These are phyloP conservation scores for Macadamia integrifolia DNA, from an alignment of 164 flowering plant genomes.

Conservation along the genomic window DNA sequence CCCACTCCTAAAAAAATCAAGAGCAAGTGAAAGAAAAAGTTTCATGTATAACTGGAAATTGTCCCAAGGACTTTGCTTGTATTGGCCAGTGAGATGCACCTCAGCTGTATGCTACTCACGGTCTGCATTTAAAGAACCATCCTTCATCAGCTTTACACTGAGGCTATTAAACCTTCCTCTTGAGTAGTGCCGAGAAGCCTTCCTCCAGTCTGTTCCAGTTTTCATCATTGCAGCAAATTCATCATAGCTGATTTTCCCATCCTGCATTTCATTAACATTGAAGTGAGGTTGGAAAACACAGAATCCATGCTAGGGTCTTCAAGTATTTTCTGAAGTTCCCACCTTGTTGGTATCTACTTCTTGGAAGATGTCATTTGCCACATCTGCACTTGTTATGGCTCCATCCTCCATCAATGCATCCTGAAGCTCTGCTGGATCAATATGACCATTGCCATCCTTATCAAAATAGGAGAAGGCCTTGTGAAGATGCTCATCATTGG, in stretches of 20 bases:
- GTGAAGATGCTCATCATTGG: conserved; percentile 80
- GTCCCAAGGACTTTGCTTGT: conserved; percentile 3
- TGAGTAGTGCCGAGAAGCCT: conserved; percentile 91
- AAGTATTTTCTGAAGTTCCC: conserved; percentile 2
- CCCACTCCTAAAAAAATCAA: conserved; percentile 7
- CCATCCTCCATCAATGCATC: conserved; percentile 79
- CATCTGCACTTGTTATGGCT: conserved; percentile 48
- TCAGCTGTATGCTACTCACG: conserved; percentile 22
- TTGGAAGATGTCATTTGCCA: conserved; percentile 79
- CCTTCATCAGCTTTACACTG: conserved; percentile 83
- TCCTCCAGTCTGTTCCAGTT: conserved; percentile 97
- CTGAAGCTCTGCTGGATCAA: conserved; percentile 73
- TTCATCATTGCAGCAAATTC: conserved; percentile 97
- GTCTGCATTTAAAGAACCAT: conserved; percentile 77
- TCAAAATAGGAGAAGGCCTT: conserved; percentile 85
- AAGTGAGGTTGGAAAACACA: conserved; percentile 2
- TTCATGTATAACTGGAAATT: neutral
- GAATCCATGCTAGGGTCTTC: neutral
- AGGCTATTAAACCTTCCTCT: conserved; percentile 91
- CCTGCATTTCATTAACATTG: conserved; percentile 37
- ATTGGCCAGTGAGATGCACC: conserved; percentile 7
- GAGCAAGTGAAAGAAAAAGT: neutral
- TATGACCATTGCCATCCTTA: conserved; percentile 68
- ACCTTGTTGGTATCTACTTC: conserved; percentile 97
- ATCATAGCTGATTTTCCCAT: conserved; percentile 82